phyloP scores from a whole-genome alignment of 2,329 filamentous ascomycete species.

The Fusarium torulosum region DNA sequence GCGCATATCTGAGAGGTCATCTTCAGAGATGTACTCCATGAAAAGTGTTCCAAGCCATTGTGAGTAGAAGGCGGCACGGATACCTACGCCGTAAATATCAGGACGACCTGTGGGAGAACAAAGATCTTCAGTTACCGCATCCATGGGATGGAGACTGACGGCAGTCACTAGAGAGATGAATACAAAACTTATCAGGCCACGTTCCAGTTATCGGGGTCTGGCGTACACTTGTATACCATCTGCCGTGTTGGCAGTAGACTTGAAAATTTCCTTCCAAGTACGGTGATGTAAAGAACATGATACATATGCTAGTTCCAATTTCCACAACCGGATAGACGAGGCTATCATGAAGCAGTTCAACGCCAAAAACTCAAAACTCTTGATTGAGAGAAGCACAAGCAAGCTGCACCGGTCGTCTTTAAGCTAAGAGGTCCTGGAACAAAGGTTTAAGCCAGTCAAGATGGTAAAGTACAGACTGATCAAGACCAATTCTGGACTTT shows the following conservation, averaged over 20 bases:
- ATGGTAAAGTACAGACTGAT: neutral
- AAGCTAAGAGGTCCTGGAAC: neutral
- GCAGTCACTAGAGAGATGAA: neutral
- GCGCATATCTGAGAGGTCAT: conserved; percentile 48
- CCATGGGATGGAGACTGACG: conserved; percentile 1
- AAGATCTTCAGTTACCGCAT: conserved; percentile 12
- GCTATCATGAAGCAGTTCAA: conserved; percentile 27
- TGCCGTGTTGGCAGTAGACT: neutral
- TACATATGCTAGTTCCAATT: conserved; percentile 6
- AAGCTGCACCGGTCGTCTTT: neutral
- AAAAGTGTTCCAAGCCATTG: conserved; percentile 54
- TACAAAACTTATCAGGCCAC: neutral
- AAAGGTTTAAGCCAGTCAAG: neutral
- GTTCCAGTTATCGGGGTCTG: conserved; percentile 11
- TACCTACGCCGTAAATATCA: conserved; percentile 54
- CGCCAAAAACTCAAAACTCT: conserved; percentile 8
- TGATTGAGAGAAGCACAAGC: conserved; percentile 20
- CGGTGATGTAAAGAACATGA: conserved; percentile 4
- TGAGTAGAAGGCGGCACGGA: conserved; percentile 53
- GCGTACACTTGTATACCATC: conserved; percentile 44
- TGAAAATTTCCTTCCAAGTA: neutral
- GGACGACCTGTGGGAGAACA: conserved; percentile 48
- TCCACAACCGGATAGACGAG: conserved; percentile 18
- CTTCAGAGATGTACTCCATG: conserved; percentile 50
- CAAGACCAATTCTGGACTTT: neutral